phyloP scores from a whole-genome alignment of 768 basidiomycete species.

The Dictyophora rubrovolvata region DNA sequence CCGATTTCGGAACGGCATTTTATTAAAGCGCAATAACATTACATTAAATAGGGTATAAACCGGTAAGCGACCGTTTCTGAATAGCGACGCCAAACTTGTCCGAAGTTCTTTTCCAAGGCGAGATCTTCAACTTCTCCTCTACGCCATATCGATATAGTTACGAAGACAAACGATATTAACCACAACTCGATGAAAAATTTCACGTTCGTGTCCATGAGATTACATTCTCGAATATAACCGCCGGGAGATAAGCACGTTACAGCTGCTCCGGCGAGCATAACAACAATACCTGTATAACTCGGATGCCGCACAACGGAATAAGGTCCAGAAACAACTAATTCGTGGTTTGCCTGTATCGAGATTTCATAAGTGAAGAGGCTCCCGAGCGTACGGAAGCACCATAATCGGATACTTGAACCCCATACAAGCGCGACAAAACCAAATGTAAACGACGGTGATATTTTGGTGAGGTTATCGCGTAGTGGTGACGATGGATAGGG shows the following conservation, averaged over 20 bases:
- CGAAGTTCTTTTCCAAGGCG: slow-evolving; percentile 37
- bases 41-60: slow-evolving; percentile 38
- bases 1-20: too few relatives aligned
- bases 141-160: slow-evolving; percentile 16
- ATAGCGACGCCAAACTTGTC: slow-evolving; percentile 38
- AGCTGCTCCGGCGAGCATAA: neutral
- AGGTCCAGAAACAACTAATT: slow-evolving; percentile 25
- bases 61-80: slow-evolving; percentile 35
- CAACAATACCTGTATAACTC: slow-evolving; percentile 18
- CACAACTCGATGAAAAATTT: neutral
- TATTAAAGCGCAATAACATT: neutral
- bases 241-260: neutral
- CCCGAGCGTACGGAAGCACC: slow-evolving; percentile 45
- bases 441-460: slow-evolving; percentile 32
- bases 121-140: slow-evolving; percentile 41
- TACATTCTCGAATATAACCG: neutral
- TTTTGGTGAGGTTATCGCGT: neutral
- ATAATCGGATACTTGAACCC: slow-evolving; percentile 39
- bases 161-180: neutral
- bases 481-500: neutral
- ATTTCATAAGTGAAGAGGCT: slow-evolving; percentile 50
- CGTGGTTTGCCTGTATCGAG: slow-evolving; percentile 26
- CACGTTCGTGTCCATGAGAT: neutral
- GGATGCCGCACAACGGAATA: slow-evolving; percentile 41
- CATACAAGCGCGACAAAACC: slow-evolving; percentile 34